Evolutionary conservation across 2,329 filamentous ascomycete species (phyloP).

Genomic region (Cordyceps militaris): DNA sequence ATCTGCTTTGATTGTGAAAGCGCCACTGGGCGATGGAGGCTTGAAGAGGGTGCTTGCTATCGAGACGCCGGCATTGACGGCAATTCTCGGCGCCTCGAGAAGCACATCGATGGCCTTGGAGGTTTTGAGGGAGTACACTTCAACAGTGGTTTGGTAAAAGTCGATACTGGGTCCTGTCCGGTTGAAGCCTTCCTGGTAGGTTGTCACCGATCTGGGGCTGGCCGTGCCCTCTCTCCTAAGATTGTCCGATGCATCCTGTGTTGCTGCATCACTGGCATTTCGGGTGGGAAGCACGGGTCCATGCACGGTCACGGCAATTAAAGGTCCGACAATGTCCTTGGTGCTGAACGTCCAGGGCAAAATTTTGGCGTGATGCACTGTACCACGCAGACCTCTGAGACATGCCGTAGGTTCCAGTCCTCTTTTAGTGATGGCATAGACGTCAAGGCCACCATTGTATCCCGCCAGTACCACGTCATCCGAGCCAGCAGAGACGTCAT

Average conservation of each 20-base stretch:
- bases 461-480: constrained; percentile 69
- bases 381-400: constrained; percentile 70
- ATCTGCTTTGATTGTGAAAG: constrained; percentile 66
- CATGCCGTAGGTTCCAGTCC: constrained; percentile 63
- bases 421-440: constrained; percentile 66
- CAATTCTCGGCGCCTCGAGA: constrained; percentile 59
- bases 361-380: constrained; percentile 75
- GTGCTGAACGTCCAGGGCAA: constrained; percentile 60
- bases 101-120: constrained; percentile 65
- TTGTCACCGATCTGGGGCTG: constrained; percentile 34
- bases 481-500: constrained; percentile 31
- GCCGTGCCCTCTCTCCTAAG: constrained; percentile 35
- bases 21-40: constrained; percentile 62
- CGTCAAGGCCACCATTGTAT: constrained; percentile 71
- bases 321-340: constrained; percentile 53
- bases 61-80: constrained; percentile 47
- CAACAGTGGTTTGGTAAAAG: constrained; percentile 78
- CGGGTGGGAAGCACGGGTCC: constrained; percentile 55
- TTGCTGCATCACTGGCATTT: constrained; percentile 11
- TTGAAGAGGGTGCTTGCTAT: constrained; percentile 57
- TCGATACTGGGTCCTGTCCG: constrained; percentile 38
- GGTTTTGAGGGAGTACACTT: constrained; percentile 80
- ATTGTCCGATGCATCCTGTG: constrained; percentile 32
- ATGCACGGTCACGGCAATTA: constrained; percentile 75
- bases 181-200: constrained; percentile 30